Conservation (phyloP, 169 alveolate species). For the Ichthyophthirius multifiliis region DNA sequence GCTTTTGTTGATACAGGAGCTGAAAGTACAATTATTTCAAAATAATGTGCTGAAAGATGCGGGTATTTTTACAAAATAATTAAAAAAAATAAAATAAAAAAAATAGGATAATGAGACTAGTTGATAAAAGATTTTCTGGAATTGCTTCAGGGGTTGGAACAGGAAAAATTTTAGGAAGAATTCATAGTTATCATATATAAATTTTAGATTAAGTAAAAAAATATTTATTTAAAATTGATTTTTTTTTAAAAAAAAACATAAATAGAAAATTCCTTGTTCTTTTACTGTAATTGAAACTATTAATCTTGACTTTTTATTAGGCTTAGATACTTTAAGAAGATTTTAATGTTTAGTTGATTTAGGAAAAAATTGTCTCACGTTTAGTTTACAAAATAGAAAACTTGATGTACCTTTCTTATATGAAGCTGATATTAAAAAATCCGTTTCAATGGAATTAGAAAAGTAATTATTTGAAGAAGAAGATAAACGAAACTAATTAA, state of each 20-base stretch:
- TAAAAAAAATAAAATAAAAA: not conserved
- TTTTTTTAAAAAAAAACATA: not conserved
- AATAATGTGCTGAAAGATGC: slow-evolving; percentile 89
- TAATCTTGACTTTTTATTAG: slow-evolving; percentile 91
- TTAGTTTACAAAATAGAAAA: slow-evolving; percentile 62
- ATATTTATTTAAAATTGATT: not conserved
- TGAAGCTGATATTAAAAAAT: slow-evolving; percentile 66
- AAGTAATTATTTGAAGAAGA: slow-evolving; percentile 36
- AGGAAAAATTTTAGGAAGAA: slow-evolving; percentile 90
- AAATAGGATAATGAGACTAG: slow-evolving; percentile 78
- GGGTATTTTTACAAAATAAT: too few relatives aligned
- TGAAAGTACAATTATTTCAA: slow-evolving; percentile 93
- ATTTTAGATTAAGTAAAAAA: slow-evolving; percentile 73
- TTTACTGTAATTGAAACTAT: slow-evolving; percentile 90
- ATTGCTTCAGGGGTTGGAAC: slow-evolving; percentile 95
- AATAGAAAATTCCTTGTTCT: slow-evolving; percentile 79
- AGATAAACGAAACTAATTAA: slow-evolving; percentile 13
- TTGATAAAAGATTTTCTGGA: slow-evolving; percentile 93
- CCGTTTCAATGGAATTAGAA: slow-evolving; percentile 52
- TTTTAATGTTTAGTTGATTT: slow-evolving; percentile 89
- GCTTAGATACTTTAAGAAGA: slow-evolving; percentile 93
- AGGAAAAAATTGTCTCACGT: slow-evolving; percentile 78
- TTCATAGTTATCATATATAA: slow-evolving; percentile 94
- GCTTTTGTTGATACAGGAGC: slow-evolving; percentile 99
- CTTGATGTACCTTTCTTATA: slow-evolving; percentile 81